Evolutionary conservation across 768 basidiomycete species (phyloP).

Genomic region (Trametes cinnabarina): DNA sequence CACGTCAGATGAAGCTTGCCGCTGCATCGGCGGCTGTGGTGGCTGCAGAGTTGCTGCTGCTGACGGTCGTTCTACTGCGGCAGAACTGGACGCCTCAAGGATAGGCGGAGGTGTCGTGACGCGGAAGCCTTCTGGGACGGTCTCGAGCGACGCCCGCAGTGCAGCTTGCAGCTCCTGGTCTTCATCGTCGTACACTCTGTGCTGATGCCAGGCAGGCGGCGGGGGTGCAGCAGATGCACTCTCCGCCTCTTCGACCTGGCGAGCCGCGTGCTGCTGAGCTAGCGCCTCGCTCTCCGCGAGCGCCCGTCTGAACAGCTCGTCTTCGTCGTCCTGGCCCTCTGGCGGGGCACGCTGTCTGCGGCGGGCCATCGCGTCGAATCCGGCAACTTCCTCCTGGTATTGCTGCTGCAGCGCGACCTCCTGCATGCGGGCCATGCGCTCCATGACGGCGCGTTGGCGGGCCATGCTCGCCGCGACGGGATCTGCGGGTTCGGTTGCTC

Average conservation of each 20-base stretch:
- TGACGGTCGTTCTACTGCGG: background rate
- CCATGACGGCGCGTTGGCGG: slow-evolving; percentile 56
- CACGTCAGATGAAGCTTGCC: slow-evolving; percentile 33
- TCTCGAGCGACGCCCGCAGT: slow-evolving; percentile 75
- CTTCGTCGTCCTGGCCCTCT: slow-evolving; percentile 48
- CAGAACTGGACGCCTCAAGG: background rate
- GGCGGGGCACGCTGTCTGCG: slow-evolving; percentile 1
- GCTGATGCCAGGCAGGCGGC: slow-evolving; percentile 16
- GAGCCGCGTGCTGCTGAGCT: slow-evolving; percentile 31
- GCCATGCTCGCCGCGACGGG: slow-evolving; percentile 68
- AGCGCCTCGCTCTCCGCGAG: slow-evolving; percentile 59
- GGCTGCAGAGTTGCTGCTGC: background rate
- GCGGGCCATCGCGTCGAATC: slow-evolving; percentile 13
- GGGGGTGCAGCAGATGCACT: slow-evolving; percentile 10
- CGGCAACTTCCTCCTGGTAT: slow-evolving; percentile 42
- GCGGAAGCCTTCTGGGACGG: slow-evolving; percentile 51
- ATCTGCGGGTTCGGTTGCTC: slow-evolving; percentile 37
- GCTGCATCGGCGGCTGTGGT: slow-evolving; percentile 5
- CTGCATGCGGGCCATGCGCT: slow-evolving; percentile 64
- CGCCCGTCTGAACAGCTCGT: slow-evolving; percentile 52
- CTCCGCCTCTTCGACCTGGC: slow-evolving; percentile 24
- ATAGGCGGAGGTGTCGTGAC: slow-evolving; percentile 29
- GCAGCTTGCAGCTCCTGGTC: slow-evolving; percentile 88
- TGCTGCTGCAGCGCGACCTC: slow-evolving; percentile 63
- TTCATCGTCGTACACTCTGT: slow-evolving; percentile 78